Evolutionary conservation across 306 rosid species (phyloP).

Genomic region (Trichosanthes cucumerina): DNA sequence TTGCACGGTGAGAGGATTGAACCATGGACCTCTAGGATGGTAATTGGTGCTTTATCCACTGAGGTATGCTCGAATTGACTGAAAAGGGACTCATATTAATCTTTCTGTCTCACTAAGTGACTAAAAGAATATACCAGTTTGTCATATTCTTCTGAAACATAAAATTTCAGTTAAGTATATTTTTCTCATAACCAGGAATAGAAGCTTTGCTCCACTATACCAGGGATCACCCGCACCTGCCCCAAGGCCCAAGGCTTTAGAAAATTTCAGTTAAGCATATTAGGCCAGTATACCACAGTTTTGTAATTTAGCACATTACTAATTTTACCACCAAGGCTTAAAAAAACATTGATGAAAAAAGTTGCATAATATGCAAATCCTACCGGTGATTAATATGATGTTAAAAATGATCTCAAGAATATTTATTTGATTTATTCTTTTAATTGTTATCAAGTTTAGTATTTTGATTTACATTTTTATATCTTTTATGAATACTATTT

Average conservation of each 20-base stretch:
- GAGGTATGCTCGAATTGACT: too few species aligned
- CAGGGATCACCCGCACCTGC: too few species aligned
- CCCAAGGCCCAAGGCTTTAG: too few species aligned
- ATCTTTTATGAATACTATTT: not conserved
- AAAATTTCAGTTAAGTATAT: not conserved
- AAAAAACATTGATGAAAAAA: not conserved
- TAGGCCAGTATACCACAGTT: not conserved
- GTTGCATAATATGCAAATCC: not conserved
- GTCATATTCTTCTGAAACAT: not conserved
- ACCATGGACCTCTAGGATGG: too few species aligned
- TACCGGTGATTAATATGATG: not conserved
- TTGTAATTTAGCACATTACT: not conserved
- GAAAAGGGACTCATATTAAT: not conserved
- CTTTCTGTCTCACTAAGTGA: not conserved
- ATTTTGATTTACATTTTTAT: not conserved
- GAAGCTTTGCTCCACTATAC: too few species aligned
- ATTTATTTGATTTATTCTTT: not conserved
- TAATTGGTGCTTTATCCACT: too few species aligned
- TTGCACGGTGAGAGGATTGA: too few species aligned
- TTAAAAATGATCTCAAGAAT: not conserved
- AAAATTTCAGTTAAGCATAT: not conserved
- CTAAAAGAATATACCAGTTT: not conserved
- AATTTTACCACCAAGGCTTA: not conserved
- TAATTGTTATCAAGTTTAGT: not conserved
- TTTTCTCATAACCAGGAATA: too few species aligned